These are phyloP conservation scores for Neurospora sp. DNA, from an alignment of 495 filamentous ascomycete species.

Conservation along the genomic window DNA sequence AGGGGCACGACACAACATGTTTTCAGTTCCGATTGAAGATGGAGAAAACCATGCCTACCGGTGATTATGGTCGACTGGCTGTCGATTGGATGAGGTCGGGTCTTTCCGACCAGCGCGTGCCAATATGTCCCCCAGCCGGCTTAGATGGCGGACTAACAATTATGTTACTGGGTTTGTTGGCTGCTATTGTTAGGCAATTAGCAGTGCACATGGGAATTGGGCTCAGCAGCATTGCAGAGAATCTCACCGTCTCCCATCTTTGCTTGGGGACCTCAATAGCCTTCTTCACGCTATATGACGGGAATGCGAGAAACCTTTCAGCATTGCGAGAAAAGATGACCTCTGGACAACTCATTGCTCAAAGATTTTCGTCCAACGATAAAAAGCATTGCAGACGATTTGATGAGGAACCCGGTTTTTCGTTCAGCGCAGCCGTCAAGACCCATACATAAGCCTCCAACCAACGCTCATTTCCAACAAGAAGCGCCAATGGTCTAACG, in stretches of 20 bases:
- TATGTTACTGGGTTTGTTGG: no score
- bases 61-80: background rate
- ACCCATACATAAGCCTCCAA: background rate
- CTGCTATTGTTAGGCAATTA: no score
- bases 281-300: no score
- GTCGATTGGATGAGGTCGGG: background rate
- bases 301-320: no score
- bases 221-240: no score
- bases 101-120: background rate
- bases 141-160: background rate
- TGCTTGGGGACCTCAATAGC: no score
- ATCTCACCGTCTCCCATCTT: no score
- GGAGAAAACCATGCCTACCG: background rate
- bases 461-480: rapidly evolving
- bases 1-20: background rate
- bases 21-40: background rate
- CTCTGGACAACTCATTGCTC: no score
- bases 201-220: no score
- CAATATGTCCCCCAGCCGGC: background rate
- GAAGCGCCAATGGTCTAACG: background rate
- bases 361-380: background rate
- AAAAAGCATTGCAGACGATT: background rate
- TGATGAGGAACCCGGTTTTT: no score
- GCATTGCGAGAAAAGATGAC: no score
- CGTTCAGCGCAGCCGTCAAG: background rate